Conservation (phyloP, 2,329 filamentous ascomycete genomes). For the Microsporum canis region DNA sequence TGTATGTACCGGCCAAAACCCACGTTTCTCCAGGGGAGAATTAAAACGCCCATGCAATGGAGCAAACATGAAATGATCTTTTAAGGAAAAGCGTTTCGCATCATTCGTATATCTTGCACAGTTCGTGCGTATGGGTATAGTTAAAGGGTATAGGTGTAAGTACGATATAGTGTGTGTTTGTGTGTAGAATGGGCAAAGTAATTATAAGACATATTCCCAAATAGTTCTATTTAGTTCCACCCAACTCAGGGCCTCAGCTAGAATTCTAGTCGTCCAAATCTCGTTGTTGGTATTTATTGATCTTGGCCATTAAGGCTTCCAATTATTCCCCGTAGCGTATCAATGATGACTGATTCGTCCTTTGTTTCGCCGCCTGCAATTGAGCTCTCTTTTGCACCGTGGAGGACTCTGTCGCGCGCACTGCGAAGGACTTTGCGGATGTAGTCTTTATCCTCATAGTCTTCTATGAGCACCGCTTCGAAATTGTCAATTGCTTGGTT, state of each 20-base stretch:
- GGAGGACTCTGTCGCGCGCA: slow-evolving; percentile 31
- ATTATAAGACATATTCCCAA: not conserved
- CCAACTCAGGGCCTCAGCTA: not conserved
- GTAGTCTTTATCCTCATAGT: slow-evolving; percentile 37
- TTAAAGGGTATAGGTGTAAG: not conserved
- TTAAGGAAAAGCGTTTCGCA: not conserved
- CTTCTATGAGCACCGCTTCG: slow-evolving; percentile 35
- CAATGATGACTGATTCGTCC: slow-evolving; percentile 34
- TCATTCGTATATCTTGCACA: slow-evolving; percentile 2
- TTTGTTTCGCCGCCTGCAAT: slow-evolving; percentile 35
- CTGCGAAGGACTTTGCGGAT: slow-evolving; percentile 35
- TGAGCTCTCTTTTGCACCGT: slow-evolving; percentile 31
- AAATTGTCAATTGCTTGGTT: slow-evolving; percentile 37
- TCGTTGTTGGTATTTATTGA: not conserved
- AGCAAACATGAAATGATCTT: not conserved
- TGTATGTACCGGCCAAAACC: not conserved
- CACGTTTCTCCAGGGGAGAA: not conserved
- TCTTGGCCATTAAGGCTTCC: slow-evolving; percentile 24
- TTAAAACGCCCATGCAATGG: not conserved
- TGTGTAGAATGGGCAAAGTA: not conserved
- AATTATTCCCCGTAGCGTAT: slow-evolving; percentile 31
- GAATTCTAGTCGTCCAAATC: not conserved
- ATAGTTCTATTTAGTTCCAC: not conserved
- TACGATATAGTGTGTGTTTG: no score
- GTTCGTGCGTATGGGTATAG: not conserved